phyloP scores from a whole-genome alignment of 768 basidiomycete genomes.

The Pisolithus tinctorius region DNA sequence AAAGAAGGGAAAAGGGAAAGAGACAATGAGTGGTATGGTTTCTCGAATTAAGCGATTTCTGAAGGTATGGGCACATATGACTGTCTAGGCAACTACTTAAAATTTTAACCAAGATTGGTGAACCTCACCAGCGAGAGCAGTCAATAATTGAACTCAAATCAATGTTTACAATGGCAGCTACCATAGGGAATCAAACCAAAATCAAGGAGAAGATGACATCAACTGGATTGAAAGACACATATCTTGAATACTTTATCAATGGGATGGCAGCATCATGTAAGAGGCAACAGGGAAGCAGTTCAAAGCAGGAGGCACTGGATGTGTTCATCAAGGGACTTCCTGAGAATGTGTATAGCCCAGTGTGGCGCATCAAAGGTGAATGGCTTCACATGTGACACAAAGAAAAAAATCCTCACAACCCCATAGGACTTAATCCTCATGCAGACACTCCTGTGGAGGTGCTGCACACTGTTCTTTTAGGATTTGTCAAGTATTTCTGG shows the following conservation, averaged over 20 bases:
- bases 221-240: conserved; percentile 9
- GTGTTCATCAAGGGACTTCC: background rate
- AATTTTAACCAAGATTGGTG: background rate
- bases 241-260: conserved; percentile 3
- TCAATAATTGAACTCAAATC: background rate
- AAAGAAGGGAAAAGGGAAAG: background rate
- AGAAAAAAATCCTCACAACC: background rate
- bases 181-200: background rate
- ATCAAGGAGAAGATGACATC: conserved; percentile 1
- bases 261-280: background rate
- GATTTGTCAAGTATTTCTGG: conserved; percentile 20
- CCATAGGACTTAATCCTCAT: conserved; percentile 13
- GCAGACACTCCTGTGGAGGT: conserved; percentile 18
- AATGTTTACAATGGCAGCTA: background rate
- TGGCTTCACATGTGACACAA: background rate
- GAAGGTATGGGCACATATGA: background rate
- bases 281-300: conserved; percentile 1
- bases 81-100: background rate
- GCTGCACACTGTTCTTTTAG: conserved; percentile 16
- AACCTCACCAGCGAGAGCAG: background rate
- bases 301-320: background rate
- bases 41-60: background rate
- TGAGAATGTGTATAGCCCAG: conserved; percentile 5
- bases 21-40: background rate
- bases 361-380: conserved; percentile 5